These are phyloP conservation scores for Macrolepiota dolichaula DNA, from an alignment of 768 basidiomycete species.

Conservation along the genomic window DNA sequence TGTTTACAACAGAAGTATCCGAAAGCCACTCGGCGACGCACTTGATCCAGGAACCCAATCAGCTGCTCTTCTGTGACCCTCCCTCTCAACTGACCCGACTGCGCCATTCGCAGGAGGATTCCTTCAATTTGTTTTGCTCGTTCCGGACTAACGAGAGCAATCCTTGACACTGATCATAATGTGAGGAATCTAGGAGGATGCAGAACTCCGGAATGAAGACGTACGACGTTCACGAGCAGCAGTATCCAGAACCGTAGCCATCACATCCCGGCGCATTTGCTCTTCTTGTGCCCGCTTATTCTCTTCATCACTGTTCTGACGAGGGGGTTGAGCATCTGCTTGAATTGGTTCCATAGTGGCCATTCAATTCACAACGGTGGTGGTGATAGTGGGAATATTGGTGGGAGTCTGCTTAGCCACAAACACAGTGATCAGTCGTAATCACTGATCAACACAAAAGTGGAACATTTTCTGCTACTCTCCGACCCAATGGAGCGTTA, in stretches of 20 bases:
- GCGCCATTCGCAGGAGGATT: constrained; percentile 79
- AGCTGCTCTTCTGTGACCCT: constrained; percentile 78
- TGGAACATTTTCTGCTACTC: no score
- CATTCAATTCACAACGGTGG: neutral
- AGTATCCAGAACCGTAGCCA: constrained; percentile 73
- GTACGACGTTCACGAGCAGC: constrained; percentile 80
- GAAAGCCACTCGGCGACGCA: constrained; percentile 23
- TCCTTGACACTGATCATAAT: constrained; percentile 66
- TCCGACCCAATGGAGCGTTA: no score
- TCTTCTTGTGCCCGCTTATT: constrained; percentile 66
- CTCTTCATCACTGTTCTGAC: constrained; percentile 39
- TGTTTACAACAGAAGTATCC: neutral
- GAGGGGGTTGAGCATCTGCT: neutral
- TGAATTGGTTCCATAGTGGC: constrained; percentile 7
- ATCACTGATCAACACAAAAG: neutral
- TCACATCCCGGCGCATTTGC: constrained; percentile 70
- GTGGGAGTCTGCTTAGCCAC: neutral
- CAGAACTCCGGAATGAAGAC: constrained; percentile 17
- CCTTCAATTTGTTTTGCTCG: constrained; percentile 78
- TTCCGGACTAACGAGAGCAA: constrained; percentile 81
- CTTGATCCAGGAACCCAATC: constrained; percentile 85
- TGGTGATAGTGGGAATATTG: neutral
- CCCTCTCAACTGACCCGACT: constrained; percentile 75
- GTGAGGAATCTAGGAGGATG: constrained; percentile 1
- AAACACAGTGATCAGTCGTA: neutral